Percentiles rank a stretch among this genome's conserved stretches.
phyloP scores from a whole-genome alignment of 2,329 filamentous ascomycete species.

The Claviceps purpurea region DNA sequence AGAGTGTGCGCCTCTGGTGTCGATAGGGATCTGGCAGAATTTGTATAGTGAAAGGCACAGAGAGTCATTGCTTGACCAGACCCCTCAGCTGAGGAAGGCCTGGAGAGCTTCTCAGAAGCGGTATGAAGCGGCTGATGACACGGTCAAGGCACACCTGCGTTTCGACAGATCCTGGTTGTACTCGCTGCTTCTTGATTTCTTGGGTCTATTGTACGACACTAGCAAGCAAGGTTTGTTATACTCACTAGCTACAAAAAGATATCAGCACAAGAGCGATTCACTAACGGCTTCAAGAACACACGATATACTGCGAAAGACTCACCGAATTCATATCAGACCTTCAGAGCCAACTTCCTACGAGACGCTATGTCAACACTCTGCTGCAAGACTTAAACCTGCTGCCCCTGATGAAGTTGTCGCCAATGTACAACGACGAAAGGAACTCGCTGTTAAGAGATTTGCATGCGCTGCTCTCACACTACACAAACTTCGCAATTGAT shows the following conservation, averaged over 20 bases:
- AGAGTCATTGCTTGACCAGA: constrained; percentile 59
- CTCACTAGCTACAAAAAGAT: background rate
- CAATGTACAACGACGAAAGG: constrained; percentile 59
- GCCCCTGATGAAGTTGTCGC: constrained; percentile 63
- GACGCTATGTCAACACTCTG: constrained; percentile 83
- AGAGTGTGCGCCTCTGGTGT: constrained; percentile 89
- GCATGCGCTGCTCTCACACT: constrained; percentile 68
- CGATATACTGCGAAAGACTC: constrained; percentile 75
- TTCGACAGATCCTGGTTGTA: constrained; percentile 95
- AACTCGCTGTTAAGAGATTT: constrained; percentile 73
- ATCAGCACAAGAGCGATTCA: background rate
- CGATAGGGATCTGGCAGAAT: constrained; percentile 93
- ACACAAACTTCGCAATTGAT: constrained; percentile 77
- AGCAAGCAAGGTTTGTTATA: constrained; percentile 29
- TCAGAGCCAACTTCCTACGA: constrained; percentile 83
- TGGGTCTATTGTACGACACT: constrained; percentile 54
- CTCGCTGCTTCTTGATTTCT: constrained; percentile 69
- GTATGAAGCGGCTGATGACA: constrained; percentile 75
- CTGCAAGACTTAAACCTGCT: constrained; percentile 76
- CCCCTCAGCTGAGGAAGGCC: constrained; percentile 66
- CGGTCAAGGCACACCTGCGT: constrained; percentile 61
- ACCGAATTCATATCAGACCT: constrained; percentile 82
- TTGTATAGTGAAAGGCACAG: constrained; percentile 64
- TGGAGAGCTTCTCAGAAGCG: constrained; percentile 82
- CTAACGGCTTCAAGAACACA: background rate